Evolutionary conservation across 2,329 filamentous ascomycete species (phyloP).

Genomic region (Huntiella abstrusa): DNA sequence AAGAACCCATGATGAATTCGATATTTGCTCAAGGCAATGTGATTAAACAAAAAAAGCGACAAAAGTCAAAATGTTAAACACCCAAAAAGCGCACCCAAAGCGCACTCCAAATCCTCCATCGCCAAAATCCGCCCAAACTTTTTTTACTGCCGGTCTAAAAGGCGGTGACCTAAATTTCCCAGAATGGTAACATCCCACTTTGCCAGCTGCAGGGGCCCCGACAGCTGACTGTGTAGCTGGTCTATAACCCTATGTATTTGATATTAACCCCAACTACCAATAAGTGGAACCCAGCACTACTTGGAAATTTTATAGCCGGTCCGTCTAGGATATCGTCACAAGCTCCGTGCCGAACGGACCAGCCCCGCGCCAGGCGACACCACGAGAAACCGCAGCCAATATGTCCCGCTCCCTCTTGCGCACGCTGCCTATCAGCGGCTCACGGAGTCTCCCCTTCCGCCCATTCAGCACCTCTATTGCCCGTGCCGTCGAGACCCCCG

Average conservation of each 20-base stretch:
- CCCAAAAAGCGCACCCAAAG: background rate
- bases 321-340: background rate
- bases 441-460: conserved; percentile 19
- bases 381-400: conserved; percentile 6
- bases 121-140: background rate
- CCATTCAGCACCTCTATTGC: conserved; percentile 20
- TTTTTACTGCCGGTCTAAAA: too few relatives aligned
- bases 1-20: conserved; percentile 2
- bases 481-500: conserved; percentile 10
- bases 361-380: background rate
- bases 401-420: conserved; percentile 42
- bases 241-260: too few relatives aligned
- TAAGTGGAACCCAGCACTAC: too few relatives aligned
- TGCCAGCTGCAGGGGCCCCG: too few relatives aligned
- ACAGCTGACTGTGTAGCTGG: too few relatives aligned
- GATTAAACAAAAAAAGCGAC: background rate
- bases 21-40: background rate
- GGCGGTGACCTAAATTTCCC: too few relatives aligned
- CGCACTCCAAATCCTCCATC: background rate
- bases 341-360: background rate
- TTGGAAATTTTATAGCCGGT: background rate
- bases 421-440: conserved; percentile 1
- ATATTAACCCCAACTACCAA: too few relatives aligned
- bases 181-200: too few relatives aligned
- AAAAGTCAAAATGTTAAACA: too few relatives aligned